A percentile compares a stretch with the other conserved stretches of the same genome.
Conservation (phyloP, 768 basidiomycete genomes). For the Leccinum rimulosum region DNA sequence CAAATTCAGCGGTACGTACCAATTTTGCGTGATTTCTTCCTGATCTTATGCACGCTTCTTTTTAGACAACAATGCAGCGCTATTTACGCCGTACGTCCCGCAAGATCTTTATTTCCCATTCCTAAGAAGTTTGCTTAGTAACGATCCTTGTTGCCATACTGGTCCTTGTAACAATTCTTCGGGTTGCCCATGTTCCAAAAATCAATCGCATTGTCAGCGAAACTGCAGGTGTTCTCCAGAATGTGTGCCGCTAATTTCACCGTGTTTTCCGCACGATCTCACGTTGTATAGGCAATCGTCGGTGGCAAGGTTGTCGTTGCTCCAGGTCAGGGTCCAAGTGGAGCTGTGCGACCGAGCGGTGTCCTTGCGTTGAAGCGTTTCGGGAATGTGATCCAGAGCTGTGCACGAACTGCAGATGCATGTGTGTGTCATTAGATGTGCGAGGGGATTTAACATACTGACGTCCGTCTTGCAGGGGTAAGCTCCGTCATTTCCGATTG, state of each 20-base stretch:
- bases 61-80: slow-evolving; percentile 16
- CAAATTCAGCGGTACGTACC: slow-evolving; percentile 22
- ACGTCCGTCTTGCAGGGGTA: slow-evolving; percentile 23
- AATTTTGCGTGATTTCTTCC: neutral
- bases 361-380: slow-evolving; percentile 48
- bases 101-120: neutral
- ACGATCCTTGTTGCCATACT: slow-evolving; percentile 51
- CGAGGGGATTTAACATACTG: neutral
- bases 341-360: slow-evolving; percentile 41
- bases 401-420: slow-evolving; percentile 51
- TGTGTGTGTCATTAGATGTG: slow-evolving; percentile 32
- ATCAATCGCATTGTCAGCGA: slow-evolving; percentile 52
- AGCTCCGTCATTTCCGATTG: slow-evolving; percentile 1
- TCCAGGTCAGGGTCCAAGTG: slow-evolving; percentile 21
- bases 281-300: slow-evolving; percentile 43
- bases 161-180: slow-evolving; percentile 49
- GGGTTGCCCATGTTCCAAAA: slow-evolving; percentile 49
- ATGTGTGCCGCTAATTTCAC: slow-evolving; percentile 38
- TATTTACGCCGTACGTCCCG: slow-evolving; percentile 27
- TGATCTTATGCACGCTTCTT: slow-evolving; percentile 7
- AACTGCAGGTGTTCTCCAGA: slow-evolving; percentile 50
- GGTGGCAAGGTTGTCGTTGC: slow-evolving; percentile 60
- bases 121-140: slow-evolving; percentile 28
- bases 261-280: neutral
- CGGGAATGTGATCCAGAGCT: slow-evolving; percentile 72